Evolutionary conservation across 2,329 filamentous ascomycete genomes (phyloP), one percentile per base, ranked within the genome.

Genomic region (Fusarium coffeatum): DNA sequence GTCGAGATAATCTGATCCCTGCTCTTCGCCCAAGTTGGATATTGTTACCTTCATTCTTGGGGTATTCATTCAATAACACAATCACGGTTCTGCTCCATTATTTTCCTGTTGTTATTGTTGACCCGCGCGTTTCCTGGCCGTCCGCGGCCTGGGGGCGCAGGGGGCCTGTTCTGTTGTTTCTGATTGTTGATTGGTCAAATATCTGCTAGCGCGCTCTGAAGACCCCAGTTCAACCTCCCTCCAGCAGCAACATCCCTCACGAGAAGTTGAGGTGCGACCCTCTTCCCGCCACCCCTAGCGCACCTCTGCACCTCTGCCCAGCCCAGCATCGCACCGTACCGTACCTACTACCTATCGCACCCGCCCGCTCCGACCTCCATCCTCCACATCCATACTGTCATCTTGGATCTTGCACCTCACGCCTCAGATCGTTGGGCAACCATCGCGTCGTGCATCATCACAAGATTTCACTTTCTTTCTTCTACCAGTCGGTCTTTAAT

Each of bases 71-170:
- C 55, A 64, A 58, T 46, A 66, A 55, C 63, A 68, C 32, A 48
- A 68, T 64, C 60, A 61, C 69, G 63, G 30, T 59, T 42, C 48
- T 59, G 55, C 59, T 65, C 54, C 53, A 64, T 72, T 72, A 74
- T 71, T 72, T 68, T 30, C 28, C 28, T 74, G 71, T 75, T 75
- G 73, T 75, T 75, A 64, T 75, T 75, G 64, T 75, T 75, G 73
- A 72, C 68, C 70, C 66, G 70, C 72, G 73, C 73, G 73, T 74
- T 74, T 75, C 72, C 73, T 74, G 72, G 72, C 59, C 72, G 73
- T 72, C 72, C 69, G 61, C 66, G 73, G 63, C 64, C 55, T 54
- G 55, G 59, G 61, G 55, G 59, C 42, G 65, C 72, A 68, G 61
- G 55, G 61, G 61, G 61, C 55, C 49, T 45, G 32, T 56, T 51